A percentile compares a stretch with the other conserved stretches of the same genome.
Evolutionary conservation across 495 filamentous ascomycete genomes (phyloP).

Genomic region (Penicillium turbatum): DNA sequence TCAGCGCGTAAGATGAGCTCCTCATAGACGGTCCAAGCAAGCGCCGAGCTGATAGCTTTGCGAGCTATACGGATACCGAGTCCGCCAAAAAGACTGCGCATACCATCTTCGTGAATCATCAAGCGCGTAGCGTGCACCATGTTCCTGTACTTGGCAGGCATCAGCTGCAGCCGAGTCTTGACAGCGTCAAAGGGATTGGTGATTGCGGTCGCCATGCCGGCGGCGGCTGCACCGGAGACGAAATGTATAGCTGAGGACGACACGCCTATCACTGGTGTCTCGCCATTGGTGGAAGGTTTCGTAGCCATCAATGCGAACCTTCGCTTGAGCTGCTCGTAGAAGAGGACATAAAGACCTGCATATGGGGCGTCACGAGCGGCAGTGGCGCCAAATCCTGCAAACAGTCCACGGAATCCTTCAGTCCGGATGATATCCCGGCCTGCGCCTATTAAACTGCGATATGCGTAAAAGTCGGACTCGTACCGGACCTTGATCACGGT

Average conservation of each 20-base stretch:
- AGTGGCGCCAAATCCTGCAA: conserved; percentile 89
- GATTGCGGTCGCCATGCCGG: conserved; percentile 73
- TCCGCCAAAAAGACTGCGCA: conserved; percentile 79
- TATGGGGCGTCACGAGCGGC: conserved; percentile 92
- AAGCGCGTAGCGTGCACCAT: conserved; percentile 68
- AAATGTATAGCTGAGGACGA: conserved; percentile 79
- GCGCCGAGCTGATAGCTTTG: conserved; percentile 85
- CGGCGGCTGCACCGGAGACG: conserved; percentile 70
- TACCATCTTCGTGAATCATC: conserved; percentile 80
- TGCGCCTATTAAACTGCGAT: conserved; percentile 71
- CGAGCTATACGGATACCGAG: conserved; percentile 81
- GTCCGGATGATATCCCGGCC: conserved; percentile 65
- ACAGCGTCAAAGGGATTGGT: conserved; percentile 97
- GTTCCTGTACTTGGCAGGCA: conserved; percentile 78
- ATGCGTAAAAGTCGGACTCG: conserved; percentile 79
- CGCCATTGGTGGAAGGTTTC: conserved; percentile 9
- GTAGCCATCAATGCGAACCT: conserved; percentile 44
- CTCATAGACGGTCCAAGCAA: conserved; percentile 97
- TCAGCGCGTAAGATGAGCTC: conserved; percentile 79
- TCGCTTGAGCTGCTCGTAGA: conserved; percentile 87
- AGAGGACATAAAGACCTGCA: conserved; percentile 88
- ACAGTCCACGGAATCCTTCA: conserved; percentile 81
- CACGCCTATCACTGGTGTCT: conserved; percentile 7
- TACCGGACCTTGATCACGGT: conserved; percentile 97
- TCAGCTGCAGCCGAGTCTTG: conserved; percentile 91